Base-by-base conservation (phyloP, 495 filamentous ascomycete species). In the Delitschia confertaspora region DNA sequence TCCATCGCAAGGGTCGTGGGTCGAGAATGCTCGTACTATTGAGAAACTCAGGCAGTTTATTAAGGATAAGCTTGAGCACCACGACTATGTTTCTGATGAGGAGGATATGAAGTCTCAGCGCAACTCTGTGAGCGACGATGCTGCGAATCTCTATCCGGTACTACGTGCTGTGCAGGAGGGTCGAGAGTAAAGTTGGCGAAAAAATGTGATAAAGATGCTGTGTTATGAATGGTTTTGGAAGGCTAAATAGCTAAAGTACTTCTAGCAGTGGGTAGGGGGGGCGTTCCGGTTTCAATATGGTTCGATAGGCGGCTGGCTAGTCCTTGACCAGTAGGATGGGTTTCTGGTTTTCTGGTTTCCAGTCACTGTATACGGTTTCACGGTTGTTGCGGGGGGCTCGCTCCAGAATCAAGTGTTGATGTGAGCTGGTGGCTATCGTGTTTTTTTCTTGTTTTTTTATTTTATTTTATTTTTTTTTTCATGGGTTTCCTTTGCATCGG, bases 11-110 rank as follows among this genome's bases (percentile, higher is more conserved):
- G 82, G 85, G 47, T 69, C 72, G 25, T 93, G 85, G 86, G 74
- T 94, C 8, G 82, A 88, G 55, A 83, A 88, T 62, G 78, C 87
- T 44, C 82, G 86, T 20, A 71, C 80, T 27, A 79, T 93, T 38
- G 86, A 93, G 64, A 72, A 69, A 29, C 70, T 94, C 32, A 72
- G 84, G 25, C 71, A 74, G 27, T 76, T 77, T 52, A 73, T 94
- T 51, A 71, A 72, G 19, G 68, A 78, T 13, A 69, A 79, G 14
- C 65, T 93, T 16, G 69, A 81, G 45, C 66, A 67, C 22, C 71
- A 70, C 38, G 78, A 86, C 17, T 87, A 75, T 42, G 76, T 54
- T 22, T 52, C 59, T 11, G 57, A 53, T 19, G 48, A 45, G 10
- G 45, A 49, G 2, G 44, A 45, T 3, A 17, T 32, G 17, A 14